phyloP scores from a whole-genome alignment of 495 filamentous ascomycete genomes.

The Penicillium chermesinum region DNA sequence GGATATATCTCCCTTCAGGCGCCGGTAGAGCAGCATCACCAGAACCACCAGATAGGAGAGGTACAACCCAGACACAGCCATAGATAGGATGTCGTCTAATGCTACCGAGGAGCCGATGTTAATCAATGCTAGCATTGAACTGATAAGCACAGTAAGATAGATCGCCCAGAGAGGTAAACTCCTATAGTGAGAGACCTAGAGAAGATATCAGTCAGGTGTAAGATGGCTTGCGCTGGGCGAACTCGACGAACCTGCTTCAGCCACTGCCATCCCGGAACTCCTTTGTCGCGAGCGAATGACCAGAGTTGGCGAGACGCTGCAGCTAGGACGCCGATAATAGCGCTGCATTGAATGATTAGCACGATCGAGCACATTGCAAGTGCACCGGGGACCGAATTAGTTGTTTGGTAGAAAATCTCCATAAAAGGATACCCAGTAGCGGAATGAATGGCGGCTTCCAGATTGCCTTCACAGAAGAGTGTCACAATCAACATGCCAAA shows the following conservation, averaged over 20 bases:
- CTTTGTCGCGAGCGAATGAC: conserved; percentile 27
- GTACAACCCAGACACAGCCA: conserved; percentile 39
- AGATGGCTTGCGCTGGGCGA: conserved; percentile 40
- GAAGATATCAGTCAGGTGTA: conserved; percentile 26
- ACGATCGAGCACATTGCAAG: conserved; percentile 43
- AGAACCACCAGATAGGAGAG: conserved; percentile 35
- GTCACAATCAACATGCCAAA: conserved; percentile 47
- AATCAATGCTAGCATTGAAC: conserved; percentile 40
- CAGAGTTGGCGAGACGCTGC: conserved; percentile 50
- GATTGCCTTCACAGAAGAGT: conserved; percentile 44
- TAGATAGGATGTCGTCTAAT: conserved; percentile 42
- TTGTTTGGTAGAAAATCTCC: conserved; percentile 43
- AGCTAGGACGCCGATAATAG: conserved; percentile 41
- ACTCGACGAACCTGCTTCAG: conserved; percentile 1
- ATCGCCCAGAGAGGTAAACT: conserved; percentile 36
- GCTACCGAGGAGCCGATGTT: conserved; percentile 43
- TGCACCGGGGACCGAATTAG: conserved; percentile 34
- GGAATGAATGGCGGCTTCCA: conserved; percentile 29
- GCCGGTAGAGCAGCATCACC: conserved; percentile 39
- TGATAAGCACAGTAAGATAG: conserved; percentile 29
- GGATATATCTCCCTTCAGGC: conserved; percentile 16
- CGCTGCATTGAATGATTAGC: conserved; percentile 34
- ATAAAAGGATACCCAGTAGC: conserved; percentile 47
- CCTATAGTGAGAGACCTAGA: conserved; percentile 31
- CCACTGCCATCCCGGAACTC: conserved; percentile 3